Base-by-base conservation (phyloP, 257 asterid genomes). In the Solanum ahanhuiri region DNA sequence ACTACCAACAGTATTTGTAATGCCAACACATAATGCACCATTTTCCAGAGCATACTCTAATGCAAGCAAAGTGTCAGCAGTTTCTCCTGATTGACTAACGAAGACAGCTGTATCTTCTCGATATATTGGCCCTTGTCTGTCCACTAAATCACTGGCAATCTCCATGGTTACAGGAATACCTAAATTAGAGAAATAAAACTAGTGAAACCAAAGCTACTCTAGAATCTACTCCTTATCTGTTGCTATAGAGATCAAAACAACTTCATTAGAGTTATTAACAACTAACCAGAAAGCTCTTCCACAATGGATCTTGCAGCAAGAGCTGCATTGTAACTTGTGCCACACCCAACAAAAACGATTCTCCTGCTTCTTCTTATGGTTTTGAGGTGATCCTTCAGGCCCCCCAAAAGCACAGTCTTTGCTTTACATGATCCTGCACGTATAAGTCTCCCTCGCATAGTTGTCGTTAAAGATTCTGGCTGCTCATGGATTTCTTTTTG, bases 401-500 rank as follows among this genome's bases (percentile, higher is more conserved):
- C 99, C 88, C 99, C 99, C 89, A 96, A 91, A 58, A 96, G 98
- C 84, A 96, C 98, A 83, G 96, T 92, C 92, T 92, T 95, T 88
- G 94, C 92, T 90, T 93, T 96, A 91, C 96, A 91, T 34, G 97
- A 91, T 87, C 99, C 98, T 90, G 98, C 99, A 60, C 96, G 98
- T 88, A 95, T 89, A 87, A 96, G 95, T 91, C 99, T 93, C 85
- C 99, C 99, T 91, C 98, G 90, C 99, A 96, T 95, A 79, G 99
- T 95, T 34, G 98, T 96, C 35, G 90, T 96, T 71, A 96, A 92
- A 82, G 99, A 96, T 89, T 95, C 98, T 33, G 99, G 95, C 86
- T 96, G 99, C 91, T 96, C 99, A 9, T 96, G 99, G 89, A 96
- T 96, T 90, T 96, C 99, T 91, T 96, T 96, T 92, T 96, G 98